Percentiles rank a stretch among this genome's conserved stretches.
Conservation (phyloP, 352 stramenopile genomes). For the Globisporangium radiosum region DNA sequence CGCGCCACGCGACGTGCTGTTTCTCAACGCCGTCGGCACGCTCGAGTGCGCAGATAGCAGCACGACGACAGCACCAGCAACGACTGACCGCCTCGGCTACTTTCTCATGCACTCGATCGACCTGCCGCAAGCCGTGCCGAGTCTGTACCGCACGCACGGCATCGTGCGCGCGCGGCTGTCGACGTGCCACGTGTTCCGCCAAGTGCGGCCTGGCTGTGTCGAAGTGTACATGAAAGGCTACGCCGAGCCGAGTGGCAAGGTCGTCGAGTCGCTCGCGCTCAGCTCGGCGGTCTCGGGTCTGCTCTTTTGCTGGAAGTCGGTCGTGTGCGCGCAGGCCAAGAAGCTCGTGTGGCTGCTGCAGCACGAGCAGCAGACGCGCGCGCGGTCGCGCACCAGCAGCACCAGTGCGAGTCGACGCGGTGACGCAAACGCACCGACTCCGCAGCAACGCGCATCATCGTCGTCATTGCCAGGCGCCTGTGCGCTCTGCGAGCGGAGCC, state of each 20-base stretch:
- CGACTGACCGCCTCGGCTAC: conserved; percentile 22
- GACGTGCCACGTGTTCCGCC: conserved; percentile 30
- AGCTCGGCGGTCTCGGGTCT: conserved; percentile 16
- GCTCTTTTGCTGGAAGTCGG: conserved; percentile 20
- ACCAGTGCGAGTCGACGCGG: conserved; percentile 1
- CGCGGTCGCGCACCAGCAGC: neutral
- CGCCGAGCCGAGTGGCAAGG: conserved; percentile 33
- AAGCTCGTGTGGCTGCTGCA: conserved; percentile 34
- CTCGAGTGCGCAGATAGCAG: conserved; percentile 14
- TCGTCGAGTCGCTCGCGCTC: conserved; percentile 36
- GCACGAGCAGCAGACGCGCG: conserved; percentile 17
- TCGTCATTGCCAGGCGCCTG: conserved; percentile 6
- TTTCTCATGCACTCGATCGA: conserved; percentile 28
- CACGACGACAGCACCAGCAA: conserved; percentile 12
- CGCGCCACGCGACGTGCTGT: conserved; percentile 20
- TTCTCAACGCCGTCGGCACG: conserved; percentile 27
- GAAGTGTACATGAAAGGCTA: conserved; percentile 29
- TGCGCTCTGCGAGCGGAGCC: conserved; percentile 13
- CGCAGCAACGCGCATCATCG: neutral
- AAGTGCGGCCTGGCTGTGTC: conserved; percentile 16
- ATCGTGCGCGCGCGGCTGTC: conserved; percentile 46
- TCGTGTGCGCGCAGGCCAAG: conserved; percentile 16
- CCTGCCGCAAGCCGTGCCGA: conserved; percentile 26
- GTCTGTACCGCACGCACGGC: conserved; percentile 21
- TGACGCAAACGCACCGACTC: neutral